Percentiles rank a stretch among this genome's conserved stretches.
These are phyloP conservation scores for Trametes sanguinea DNA, from an alignment of 768 basidiomycete genomes.

Conservation along the genomic window DNA sequence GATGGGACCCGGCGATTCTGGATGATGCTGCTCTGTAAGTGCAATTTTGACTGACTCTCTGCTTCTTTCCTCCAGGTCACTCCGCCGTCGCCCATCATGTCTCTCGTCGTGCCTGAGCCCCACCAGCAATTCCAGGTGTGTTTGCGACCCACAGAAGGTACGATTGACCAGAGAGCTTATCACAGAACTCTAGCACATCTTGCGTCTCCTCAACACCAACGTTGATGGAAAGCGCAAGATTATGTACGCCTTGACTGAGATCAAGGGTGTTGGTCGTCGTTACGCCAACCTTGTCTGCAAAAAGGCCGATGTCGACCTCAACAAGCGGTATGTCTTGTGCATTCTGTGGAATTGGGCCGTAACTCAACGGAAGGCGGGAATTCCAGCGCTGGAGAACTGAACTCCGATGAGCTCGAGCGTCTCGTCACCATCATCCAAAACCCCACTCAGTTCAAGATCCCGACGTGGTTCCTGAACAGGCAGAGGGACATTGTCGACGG, in stretches of 20 bases:
- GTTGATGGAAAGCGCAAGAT: constrained; percentile 99
- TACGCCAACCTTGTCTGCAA: constrained; percentile 99
- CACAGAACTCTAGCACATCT: constrained; percentile 74
- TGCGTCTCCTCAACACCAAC: constrained; percentile 99
- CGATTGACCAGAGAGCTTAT: background rate
- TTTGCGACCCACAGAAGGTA: background rate
- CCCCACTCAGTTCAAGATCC: constrained; percentile 99
- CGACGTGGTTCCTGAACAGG: constrained; percentile 98
- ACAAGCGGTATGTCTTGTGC: constrained; percentile 78
- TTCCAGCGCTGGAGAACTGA: constrained; percentile 95
- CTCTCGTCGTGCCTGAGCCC: constrained; percentile 94
- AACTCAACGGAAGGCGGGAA: background rate
- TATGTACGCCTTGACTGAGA: constrained; percentile 99
- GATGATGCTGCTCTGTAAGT: constrained; percentile 21
- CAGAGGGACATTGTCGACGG: constrained; percentile 98
- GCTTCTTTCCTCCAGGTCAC: constrained; percentile 1
- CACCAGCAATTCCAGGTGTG: constrained; percentile 94
- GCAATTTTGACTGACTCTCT: constrained; percentile 14
- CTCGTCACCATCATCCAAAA: constrained; percentile 99
- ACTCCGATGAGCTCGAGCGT: constrained; percentile 99
- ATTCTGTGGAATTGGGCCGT: background rate
- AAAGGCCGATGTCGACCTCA: constrained; percentile 98
- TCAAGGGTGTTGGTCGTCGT: constrained; percentile 99
- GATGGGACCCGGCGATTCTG: constrained; percentile 8
- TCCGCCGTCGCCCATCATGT: constrained; percentile 57